A percentile compares a stretch with the other conserved stretches of the same genome.
Evolutionary conservation across 306 rosid species (phyloP).

Genomic region (Castanea sativa): DNA sequence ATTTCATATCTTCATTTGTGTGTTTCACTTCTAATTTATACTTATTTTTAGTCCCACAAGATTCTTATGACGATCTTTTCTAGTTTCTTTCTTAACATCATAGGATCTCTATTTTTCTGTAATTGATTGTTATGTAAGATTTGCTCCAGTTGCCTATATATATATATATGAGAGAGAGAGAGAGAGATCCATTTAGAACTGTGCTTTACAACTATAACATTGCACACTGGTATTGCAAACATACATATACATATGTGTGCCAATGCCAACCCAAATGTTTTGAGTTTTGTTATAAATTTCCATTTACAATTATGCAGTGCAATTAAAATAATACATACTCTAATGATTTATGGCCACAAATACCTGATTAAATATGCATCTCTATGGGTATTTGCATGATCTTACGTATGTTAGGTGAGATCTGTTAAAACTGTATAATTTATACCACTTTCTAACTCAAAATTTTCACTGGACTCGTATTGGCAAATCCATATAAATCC

Average conservation of each 20-base stretch:
- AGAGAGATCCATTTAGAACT: too few species aligned
- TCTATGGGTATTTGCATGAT: background rate
- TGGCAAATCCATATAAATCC: background rate
- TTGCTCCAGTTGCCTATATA: too few species aligned
- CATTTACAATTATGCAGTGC: background rate
- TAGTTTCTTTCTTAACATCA: background rate
- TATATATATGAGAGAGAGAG: too few species aligned
- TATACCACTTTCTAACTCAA: background rate
- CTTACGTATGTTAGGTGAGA: background rate
- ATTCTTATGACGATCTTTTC: background rate
- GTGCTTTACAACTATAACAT: background rate
- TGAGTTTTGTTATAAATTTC: background rate
- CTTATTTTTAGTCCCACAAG: background rate
- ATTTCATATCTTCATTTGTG: background rate
- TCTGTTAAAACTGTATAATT: background rate
- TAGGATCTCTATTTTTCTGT: too few species aligned
- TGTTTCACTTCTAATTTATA: background rate
- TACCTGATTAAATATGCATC: background rate
- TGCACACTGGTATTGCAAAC: background rate
- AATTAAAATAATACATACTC: background rate
- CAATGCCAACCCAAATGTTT: too few species aligned
- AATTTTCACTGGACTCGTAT: background rate
- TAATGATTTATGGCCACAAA: too few species aligned
- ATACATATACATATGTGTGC: too few species aligned
- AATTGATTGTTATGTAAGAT: too few species aligned